Evolutionary conservation across 345 rosid species (phyloP).

Genomic region (Fremontodendron californicum): DNA sequence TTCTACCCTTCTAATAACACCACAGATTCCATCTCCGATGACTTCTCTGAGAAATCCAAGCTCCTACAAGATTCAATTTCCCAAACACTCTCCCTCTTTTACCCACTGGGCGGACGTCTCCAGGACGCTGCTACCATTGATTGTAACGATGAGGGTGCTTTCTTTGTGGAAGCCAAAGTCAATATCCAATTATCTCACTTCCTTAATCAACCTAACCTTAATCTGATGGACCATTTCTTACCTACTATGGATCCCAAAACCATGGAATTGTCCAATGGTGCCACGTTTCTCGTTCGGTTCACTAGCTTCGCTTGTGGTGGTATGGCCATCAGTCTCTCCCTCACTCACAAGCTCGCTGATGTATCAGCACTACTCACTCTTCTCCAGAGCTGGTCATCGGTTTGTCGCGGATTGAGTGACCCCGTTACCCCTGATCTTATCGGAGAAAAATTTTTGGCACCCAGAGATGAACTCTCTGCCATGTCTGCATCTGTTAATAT

Average conservation of each 20-base stretch:
- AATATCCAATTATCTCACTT: not conserved
- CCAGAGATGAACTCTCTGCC: slow-evolving; percentile 4
- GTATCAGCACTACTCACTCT: slow-evolving; percentile 15
- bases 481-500: not conserved
- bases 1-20: slow-evolving; percentile 15
- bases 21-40: not conserved
- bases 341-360: slow-evolving; percentile 14
- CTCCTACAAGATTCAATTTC: slow-evolving; percentile 18
- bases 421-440: not conserved
- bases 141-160: slow-evolving; percentile 28
- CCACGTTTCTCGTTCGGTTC: slow-evolving; percentile 13
- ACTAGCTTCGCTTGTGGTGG: slow-evolving; percentile 20
- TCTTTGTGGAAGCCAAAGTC: slow-evolving; percentile 18
- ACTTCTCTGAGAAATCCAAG: slow-evolving; percentile 3
- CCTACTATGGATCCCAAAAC: not conserved
- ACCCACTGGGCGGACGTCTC: slow-evolving; percentile 23
- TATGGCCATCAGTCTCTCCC: slow-evolving; percentile 12
- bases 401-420: not conserved
- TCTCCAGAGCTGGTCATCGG: slow-evolving; percentile 12
- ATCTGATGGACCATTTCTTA: slow-evolving; percentile 1
- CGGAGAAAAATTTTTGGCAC: slow-evolving; percentile 9
- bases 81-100: slow-evolving; percentile 16
- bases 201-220: slow-evolving; percentile 1
- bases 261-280: slow-evolving; percentile 9
- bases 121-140: slow-evolving; percentile 3